Evolutionary conservation across 2,329 filamentous ascomycete genomes (phyloP), one percentile per base, ranked within the genome.

Genomic region (Tolypocladium amazonense): DNA sequence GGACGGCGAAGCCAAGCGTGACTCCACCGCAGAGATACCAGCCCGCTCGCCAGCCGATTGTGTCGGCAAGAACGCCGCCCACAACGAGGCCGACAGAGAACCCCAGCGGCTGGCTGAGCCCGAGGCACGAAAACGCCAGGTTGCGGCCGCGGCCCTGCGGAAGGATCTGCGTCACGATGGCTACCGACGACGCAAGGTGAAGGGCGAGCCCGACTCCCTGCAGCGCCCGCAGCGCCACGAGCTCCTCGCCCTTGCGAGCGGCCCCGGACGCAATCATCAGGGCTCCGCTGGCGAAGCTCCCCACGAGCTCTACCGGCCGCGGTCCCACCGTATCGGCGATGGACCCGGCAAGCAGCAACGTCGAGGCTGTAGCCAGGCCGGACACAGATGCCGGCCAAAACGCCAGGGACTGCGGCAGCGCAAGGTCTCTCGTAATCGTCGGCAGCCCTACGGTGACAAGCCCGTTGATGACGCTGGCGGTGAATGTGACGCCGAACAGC

Each of bases 61-160:
- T 74, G 52, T 80, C 75, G 7, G 77, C 70, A 15, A 82, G 67
- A 1, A 82, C 66, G 15, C 81, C 81, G 12, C 76, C 79, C 0
- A 81, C 62, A 1, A 83, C 76, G 0, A 83, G 67, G 0, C 81
- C 81, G 11, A 81, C 64, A 0, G 77, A 79, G 63, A 81, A 83
- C 0, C 80, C 81, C 0, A 82, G 66, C 0, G 78, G 76, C 59
- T 78, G 75, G 47, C 74, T 75, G 27, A 79, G 65, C 0, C 80
- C 78, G 7, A 80, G 60, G 59, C 73, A 77, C 0, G 75, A 68
- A 62, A 79, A 79, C 0, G 68, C 75, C 2, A 78, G 58, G 57
- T 79, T 79, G 1, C 77, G 70, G 0, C 64, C 64, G 12, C 70
- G 61, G 0, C 76, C 75, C 0, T 63, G 62, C 0, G 68, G 65